These are phyloP conservation scores for Aspergillus funiculosus DNA, from an alignment of 495 filamentous ascomycete genomes.

Conservation along the genomic window DNA sequence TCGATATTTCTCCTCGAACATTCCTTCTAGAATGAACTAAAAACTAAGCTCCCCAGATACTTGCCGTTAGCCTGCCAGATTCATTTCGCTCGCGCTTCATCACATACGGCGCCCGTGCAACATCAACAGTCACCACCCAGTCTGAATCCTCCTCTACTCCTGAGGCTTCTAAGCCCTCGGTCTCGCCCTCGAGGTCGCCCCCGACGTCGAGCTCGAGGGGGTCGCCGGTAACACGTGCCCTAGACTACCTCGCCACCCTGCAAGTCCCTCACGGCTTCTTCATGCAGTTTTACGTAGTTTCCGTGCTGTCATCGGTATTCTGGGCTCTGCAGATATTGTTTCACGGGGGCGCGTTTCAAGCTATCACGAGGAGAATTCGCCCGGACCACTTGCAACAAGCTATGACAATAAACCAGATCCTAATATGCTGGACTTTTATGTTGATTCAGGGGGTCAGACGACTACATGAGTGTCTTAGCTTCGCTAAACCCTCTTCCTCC, in stretches of 20 bases:
- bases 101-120: conserved; percentile 53
- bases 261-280: conserved; percentile 85
- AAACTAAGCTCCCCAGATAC: conserved; percentile 39
- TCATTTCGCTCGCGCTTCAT: conserved; percentile 51
- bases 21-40: conserved; percentile 19
- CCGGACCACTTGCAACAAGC: conserved; percentile 34
- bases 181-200: conserved; percentile 3
- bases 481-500: conserved; percentile 60
- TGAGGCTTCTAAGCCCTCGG: too few relatives aligned
- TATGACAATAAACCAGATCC: conserved; percentile 62
- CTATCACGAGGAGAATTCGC: conserved; percentile 33
- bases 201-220: conserved; percentile 8
- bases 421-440: conserved; percentile 65
- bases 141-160: conserved; percentile 13
- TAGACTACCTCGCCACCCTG: conserved; percentile 50
- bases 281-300: conserved; percentile 75
- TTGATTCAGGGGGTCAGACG: conserved; percentile 66
- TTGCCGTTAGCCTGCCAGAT: conserved; percentile 47
- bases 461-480: conserved; percentile 60
- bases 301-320: conserved; percentile 63
- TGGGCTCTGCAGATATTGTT: conserved; percentile 66
- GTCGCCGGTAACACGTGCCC: conserved; percentile 20
- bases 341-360: conserved; percentile 45
- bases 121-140: conserved; percentile 21
- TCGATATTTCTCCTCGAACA: not conserved